Evolutionary conservation across 768 basidiomycete genomes (phyloP).

Genomic region (Lactifluus piperatus): DNA sequence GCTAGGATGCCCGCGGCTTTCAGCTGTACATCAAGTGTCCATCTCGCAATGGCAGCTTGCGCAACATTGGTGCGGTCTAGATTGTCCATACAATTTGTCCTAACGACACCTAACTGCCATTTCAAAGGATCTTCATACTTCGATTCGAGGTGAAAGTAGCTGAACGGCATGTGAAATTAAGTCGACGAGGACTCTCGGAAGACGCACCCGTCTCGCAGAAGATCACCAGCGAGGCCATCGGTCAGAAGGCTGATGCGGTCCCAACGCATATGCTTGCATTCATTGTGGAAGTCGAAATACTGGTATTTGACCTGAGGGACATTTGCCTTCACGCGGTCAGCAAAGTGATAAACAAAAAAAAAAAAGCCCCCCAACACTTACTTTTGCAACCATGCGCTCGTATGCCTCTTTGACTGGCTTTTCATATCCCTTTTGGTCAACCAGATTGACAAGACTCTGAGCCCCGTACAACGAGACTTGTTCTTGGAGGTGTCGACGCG

Average conservation of each 20-base stretch:
- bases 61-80: constrained; percentile 96
- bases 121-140: constrained; percentile 38
- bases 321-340: constrained; percentile 38
- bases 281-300: constrained; percentile 96
- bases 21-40: constrained; percentile 73
- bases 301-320: constrained; percentile 70
- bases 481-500: constrained; percentile 65
- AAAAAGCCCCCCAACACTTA: constrained; percentile 24
- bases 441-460: constrained; percentile 77
- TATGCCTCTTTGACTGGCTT: constrained; percentile 92
- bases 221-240: constrained; percentile 62
- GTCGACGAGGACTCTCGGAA: neutral
- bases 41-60: constrained; percentile 85
- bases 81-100: constrained; percentile 98
- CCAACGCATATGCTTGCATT: constrained; percentile 93
- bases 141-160: constrained; percentile 71
- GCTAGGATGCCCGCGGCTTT: constrained; percentile 62
- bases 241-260: constrained; percentile 82
- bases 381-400: constrained; percentile 66
- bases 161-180: constrained; percentile 24
- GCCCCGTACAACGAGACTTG: constrained; percentile 69
- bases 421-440: constrained; percentile 92
- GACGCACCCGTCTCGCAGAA: constrained; percentile 57
- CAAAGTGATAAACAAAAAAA: neutral
- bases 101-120: constrained; percentile 67